Evolutionary conservation across 805 yeast genomes (phyloP).

Genomic region (Starmerella riodocensis): DNA sequence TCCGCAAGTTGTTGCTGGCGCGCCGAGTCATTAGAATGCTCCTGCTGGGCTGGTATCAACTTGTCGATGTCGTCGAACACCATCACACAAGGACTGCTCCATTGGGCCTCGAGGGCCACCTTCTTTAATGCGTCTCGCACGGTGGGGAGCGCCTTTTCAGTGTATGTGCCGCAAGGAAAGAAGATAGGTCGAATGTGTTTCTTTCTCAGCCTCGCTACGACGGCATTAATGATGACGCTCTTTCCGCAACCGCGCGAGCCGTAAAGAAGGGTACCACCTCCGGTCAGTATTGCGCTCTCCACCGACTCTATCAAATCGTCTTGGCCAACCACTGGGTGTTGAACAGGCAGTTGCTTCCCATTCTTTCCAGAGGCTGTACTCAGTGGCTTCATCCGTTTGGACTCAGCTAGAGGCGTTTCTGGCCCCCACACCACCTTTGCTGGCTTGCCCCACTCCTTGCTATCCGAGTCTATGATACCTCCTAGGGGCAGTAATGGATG

Average conservation of each 20-base stretch:
- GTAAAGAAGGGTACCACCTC: conserved; percentile 47
- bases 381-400: conserved; percentile 10
- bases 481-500: conserved; percentile 11
- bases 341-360: background rate
- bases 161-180: conserved; percentile 41
- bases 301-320: conserved; percentile 34
- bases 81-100: conserved; percentile 68
- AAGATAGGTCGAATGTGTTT: conserved; percentile 37
- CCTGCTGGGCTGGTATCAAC: conserved; percentile 51
- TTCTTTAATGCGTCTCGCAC: conserved; percentile 35
- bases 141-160: conserved; percentile 41
- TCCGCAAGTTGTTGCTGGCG: conserved; percentile 55
- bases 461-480: conserved; percentile 13
- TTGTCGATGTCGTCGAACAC: conserved; percentile 69
- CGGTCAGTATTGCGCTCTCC: conserved; percentile 32
- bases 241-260: conserved; percentile 83
- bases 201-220: conserved; percentile 30
- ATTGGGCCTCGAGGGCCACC: conserved; percentile 42
- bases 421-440: conserved; percentile 11
- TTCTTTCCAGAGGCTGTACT: background rate
- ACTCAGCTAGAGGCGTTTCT: conserved; percentile 16
- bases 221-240: conserved; percentile 37
- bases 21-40: conserved; percentile 43
- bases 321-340: conserved; percentile 41
- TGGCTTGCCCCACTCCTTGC: conserved; percentile 10